Evolutionary conservation across 148 eudicot species (phyloP).

Genomic region (Fagopyrum esculentum): DNA sequence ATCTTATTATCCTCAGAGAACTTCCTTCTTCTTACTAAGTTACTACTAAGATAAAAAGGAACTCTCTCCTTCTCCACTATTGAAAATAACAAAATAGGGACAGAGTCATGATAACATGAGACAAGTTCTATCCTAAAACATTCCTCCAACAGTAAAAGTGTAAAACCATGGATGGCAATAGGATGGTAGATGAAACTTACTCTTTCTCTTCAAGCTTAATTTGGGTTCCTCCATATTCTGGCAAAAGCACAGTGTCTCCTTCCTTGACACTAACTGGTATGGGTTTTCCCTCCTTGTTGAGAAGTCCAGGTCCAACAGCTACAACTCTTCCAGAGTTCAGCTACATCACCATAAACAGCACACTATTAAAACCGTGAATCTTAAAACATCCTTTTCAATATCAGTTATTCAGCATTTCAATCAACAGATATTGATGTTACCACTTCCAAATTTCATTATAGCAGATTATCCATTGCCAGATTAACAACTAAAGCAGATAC

Average conservation of each 20-base stretch:
- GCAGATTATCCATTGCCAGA: background rate
- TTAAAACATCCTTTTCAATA: background rate
- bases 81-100: background rate
- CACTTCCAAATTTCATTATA: background rate
- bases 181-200: slow-evolving; percentile 22
- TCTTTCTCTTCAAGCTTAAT: slow-evolving; percentile 84
- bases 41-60: background rate
- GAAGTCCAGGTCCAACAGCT: slow-evolving; percentile 71
- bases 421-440: background rate
- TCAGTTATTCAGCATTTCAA: background rate
- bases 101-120: too few species aligned
- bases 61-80: background rate
- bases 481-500: background rate
- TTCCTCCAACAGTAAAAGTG: too few species aligned
- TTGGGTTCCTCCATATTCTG: slow-evolving; percentile 80
- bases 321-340: slow-evolving; percentile 77
- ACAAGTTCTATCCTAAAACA: too few species aligned
- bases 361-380: background rate
- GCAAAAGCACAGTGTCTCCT: slow-evolving; percentile 85
- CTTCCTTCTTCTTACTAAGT: background rate
- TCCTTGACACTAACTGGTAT: slow-evolving; percentile 66
- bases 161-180: background rate
- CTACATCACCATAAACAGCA: slow-evolving; percentile 22
- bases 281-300: slow-evolving; percentile 37
- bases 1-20: background rate